phyloP scores from a whole-genome alignment of 169 alveolate genomes.

The Plasmodium gallinaceum region DNA sequence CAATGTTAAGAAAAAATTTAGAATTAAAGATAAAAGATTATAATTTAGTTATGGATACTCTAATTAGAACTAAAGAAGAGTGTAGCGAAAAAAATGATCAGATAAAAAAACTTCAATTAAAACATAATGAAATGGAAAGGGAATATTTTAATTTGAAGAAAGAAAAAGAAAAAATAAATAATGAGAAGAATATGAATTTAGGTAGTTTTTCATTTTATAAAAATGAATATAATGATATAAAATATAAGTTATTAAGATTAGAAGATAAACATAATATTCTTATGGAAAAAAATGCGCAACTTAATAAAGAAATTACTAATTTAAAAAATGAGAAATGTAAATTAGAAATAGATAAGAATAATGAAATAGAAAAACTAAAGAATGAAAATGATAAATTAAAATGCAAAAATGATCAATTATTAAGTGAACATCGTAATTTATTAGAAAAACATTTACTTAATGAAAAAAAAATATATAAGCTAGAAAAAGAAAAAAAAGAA shows the following conservation, averaged over 20 bases:
- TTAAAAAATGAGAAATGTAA: slow-evolving; percentile 33
- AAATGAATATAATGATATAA: slow-evolving; percentile 51
- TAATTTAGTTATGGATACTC: slow-evolving; percentile 46
- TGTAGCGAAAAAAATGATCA: slow-evolving; percentile 18
- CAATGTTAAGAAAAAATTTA: slow-evolving; percentile 34
- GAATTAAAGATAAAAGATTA: slow-evolving; percentile 51
- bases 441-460: slow-evolving; percentile 1
- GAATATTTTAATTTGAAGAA: slow-evolving; percentile 32
- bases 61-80: slow-evolving; percentile 64
- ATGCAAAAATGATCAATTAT: slow-evolving; percentile 1
- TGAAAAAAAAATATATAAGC: slow-evolving; percentile 20
- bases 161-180: slow-evolving; percentile 24
- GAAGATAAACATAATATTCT: slow-evolving; percentile 43
- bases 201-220: slow-evolving; percentile 31
- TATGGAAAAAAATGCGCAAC: slow-evolving; percentile 25
- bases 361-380: slow-evolving; percentile 24
- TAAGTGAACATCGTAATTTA: background rate
- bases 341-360: slow-evolving; percentile 1
- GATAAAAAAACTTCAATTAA: slow-evolving; percentile 24
- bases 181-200: slow-evolving; percentile 5
- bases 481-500: background rate
- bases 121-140: slow-evolving; percentile 25
- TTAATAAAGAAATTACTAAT: background rate
- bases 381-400: slow-evolving; percentile 11
- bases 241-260: slow-evolving; percentile 12